A percentile compares a stretch with the other conserved stretches of the same genome.
Conservation (phyloP, 2,329 filamentous ascomycete species). For the Fusarium lateritium region DNA sequence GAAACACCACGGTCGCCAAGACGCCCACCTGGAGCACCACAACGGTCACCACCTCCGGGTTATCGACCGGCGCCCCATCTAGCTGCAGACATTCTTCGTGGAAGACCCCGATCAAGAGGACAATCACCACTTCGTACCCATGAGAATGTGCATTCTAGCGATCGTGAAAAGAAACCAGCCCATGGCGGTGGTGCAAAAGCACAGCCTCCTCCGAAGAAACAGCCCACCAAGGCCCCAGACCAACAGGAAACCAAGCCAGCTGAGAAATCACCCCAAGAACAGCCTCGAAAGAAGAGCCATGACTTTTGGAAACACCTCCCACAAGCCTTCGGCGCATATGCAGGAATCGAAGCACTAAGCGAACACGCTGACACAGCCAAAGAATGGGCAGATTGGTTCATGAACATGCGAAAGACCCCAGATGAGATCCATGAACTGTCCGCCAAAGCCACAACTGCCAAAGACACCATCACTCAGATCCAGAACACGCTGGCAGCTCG, state of each 20-base stretch:
- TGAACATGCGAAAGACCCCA: slow-evolving; percentile 51
- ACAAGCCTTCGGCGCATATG: slow-evolving; percentile 47
- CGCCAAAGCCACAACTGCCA: slow-evolving; percentile 48
- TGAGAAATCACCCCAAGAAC: background rate
- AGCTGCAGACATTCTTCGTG: slow-evolving; percentile 22
- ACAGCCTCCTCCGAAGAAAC: background rate
- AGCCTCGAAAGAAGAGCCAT: slow-evolving; percentile 4
- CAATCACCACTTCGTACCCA: slow-evolving; percentile 5
- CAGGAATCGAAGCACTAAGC: slow-evolving; percentile 46
- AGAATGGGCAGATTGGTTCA: slow-evolving; percentile 55
- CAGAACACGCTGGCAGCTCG: slow-evolving; percentile 48
- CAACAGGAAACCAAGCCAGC: background rate
- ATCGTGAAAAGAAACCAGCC: slow-evolving; percentile 1
- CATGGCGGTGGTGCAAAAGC: background rate
- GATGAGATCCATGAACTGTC: slow-evolving; percentile 51
- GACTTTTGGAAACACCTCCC: slow-evolving; percentile 47
- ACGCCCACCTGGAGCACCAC: slow-evolving; percentile 2
- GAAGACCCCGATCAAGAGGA: slow-evolving; percentile 34
- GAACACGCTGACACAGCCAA: slow-evolving; percentile 53
- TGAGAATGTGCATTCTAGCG: background rate
- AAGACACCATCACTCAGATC: slow-evolving; percentile 53
- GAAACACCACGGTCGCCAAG: slow-evolving; percentile 29
- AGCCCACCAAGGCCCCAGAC: background rate
- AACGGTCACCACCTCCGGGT: slow-evolving; percentile 25
- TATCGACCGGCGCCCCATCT: slow-evolving; percentile 29